These are phyloP conservation scores for Leucosporidium creatinivorum DNA, from an alignment of 768 basidiomycete genomes.

Conservation along the genomic window DNA sequence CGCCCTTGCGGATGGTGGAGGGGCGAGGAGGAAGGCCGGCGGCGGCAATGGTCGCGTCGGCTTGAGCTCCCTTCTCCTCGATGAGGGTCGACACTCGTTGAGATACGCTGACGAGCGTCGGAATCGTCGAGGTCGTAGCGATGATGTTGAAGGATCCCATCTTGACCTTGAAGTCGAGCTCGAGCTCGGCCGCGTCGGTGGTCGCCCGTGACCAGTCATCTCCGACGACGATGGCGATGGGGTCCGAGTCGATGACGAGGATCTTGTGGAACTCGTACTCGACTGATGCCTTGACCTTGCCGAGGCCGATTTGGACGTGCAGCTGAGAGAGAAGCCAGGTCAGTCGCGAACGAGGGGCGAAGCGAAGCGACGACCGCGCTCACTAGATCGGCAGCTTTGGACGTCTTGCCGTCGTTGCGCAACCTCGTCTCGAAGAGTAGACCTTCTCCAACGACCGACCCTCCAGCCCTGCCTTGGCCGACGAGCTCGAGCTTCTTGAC, in stretches of 20 bases:
- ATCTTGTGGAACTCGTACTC: conserved; percentile 2
- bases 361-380: background rate
- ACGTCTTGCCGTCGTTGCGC: background rate
- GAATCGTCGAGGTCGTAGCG: conserved; percentile 66
- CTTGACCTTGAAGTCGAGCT: conserved; percentile 65
- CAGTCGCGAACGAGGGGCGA: background rate
- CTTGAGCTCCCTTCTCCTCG: conserved; percentile 64
- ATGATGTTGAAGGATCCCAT: conserved; percentile 62
- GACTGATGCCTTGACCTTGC: conserved; percentile 36
- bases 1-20: conserved; percentile 56
- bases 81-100: conserved; percentile 69
- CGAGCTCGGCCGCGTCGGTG: conserved; percentile 46
- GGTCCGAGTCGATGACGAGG: conserved; percentile 57
- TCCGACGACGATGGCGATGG: conserved; percentile 61
- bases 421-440: conserved; percentile 62
- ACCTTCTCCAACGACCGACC: conserved; percentile 57
- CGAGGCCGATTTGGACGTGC: conserved; percentile 15
- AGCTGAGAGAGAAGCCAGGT: background rate
- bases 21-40: conserved; percentile 63
- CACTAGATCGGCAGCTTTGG: background rate
- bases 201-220: conserved; percentile 64
- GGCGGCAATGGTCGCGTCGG: conserved; percentile 49
- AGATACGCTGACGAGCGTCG: conserved; percentile 64
- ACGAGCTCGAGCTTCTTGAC: conserved; percentile 52
- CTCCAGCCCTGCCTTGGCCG: conserved; percentile 58